phyloP scores from a whole-genome alignment of 164 flowering plant genomes.

The Taxillus chinensis region DNA sequence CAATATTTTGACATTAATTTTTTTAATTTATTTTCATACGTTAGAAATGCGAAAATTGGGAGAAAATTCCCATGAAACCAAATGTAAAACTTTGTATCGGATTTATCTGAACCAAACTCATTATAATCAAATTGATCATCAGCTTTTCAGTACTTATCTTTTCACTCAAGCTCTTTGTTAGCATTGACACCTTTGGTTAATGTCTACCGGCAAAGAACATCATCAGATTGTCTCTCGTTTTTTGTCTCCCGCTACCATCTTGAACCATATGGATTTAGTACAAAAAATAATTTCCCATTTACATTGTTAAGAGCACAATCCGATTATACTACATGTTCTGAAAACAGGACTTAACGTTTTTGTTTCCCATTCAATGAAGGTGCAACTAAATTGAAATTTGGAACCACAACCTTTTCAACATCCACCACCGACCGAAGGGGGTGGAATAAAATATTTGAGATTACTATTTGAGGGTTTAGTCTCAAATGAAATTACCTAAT shows the following conservation, averaged over 20 bases:
- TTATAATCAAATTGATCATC: constrained; percentile 66
- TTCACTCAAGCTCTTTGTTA: constrained; percentile 71
- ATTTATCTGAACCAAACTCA: constrained; percentile 96
- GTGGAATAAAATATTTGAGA: constrained; percentile 40
- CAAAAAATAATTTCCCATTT: constrained; percentile 24
- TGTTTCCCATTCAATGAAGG: constrained; percentile 28
- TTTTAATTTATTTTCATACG: no score
- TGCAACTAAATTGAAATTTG: constrained; percentile 18
- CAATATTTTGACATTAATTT: no score
- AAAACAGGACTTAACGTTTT: constrained; percentile 37
- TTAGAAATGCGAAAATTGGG: no score
- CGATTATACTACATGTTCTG: constrained; percentile 63
- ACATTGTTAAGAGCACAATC: constrained; percentile 44
- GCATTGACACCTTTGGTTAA: constrained; percentile 77
- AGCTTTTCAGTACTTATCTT: constrained; percentile 95
- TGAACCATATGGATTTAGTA: constrained; percentile 63
- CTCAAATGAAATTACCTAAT: constrained; percentile 74
- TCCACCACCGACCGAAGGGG: constrained; percentile 65
- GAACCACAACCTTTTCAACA: constrained; percentile 19
- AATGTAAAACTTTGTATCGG: no score
- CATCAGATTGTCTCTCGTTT: constrained; percentile 66
- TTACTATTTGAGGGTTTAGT: constrained; percentile 27
- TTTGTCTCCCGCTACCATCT: constrained; percentile 95
- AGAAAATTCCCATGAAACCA: no score
- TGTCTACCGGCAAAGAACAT: constrained; percentile 89